phyloP scores from a whole-genome alignment of 805 yeast genomes.

The Saturnispora besseyi region DNA sequence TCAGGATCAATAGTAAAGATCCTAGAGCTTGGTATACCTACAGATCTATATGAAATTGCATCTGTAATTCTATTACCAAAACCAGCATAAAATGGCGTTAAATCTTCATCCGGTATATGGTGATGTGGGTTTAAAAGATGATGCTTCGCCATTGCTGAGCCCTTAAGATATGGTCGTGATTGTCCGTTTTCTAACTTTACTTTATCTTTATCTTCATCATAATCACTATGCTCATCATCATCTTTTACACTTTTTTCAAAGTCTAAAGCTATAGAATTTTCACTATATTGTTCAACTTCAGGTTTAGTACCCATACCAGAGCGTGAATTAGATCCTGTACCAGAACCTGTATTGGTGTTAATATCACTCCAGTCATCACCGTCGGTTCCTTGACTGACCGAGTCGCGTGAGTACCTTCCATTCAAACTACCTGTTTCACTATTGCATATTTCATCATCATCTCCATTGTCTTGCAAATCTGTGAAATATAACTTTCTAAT shows the following conservation, averaged over 20 bases:
- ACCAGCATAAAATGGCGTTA: slow-evolving; percentile 91
- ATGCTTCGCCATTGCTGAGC: neutral
- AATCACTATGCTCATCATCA: neutral
- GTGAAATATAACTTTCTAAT: slow-evolving; percentile 55
- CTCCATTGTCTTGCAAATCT: slow-evolving; percentile 2
- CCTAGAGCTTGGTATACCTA: slow-evolving; percentile 87
- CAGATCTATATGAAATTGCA: slow-evolving; percentile 88
- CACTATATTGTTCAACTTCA: neutral
- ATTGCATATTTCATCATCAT: neutral
- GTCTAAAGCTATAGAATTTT: neutral
- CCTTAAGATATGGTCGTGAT: neutral
- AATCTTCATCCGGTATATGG: slow-evolving; percentile 20
- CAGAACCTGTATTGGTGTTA: slow-evolving; percentile 11
- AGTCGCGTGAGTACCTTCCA: neutral
- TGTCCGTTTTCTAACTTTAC: neutral
- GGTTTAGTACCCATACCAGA: neutral
- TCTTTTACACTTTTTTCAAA: neutral
- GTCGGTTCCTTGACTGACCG: neutral
- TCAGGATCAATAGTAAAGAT: slow-evolving; percentile 94
- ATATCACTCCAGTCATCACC: slow-evolving; percentile 16
- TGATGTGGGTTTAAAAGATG: slow-evolving; percentile 8
- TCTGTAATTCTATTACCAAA: slow-evolving; percentile 96
- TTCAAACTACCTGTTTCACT: slow-evolving; percentile 5
- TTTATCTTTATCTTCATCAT: neutral
- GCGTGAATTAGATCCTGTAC: neutral